Percentiles rank a stretch among this genome's conserved stretches.
phyloP scores from a whole-genome alignment of 2,329 filamentous ascomycete genomes.

The Cladobotryum mycophilum region DNA sequence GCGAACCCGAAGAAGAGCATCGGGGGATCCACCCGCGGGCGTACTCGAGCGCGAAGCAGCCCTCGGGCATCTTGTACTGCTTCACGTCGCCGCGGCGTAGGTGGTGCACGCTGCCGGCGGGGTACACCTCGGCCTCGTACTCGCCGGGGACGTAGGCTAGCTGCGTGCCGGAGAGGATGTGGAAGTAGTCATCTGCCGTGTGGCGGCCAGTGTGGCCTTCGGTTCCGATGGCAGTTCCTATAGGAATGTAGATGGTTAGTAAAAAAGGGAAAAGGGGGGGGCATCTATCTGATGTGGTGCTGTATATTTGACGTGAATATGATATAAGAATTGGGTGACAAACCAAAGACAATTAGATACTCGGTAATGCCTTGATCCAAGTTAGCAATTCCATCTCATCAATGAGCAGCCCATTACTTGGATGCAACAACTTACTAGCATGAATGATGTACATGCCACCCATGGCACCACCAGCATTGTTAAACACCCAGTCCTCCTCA shows the following conservation, averaged over 20 bases:
- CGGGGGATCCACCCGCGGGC: slow-evolving; percentile 85
- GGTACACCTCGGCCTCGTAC: slow-evolving; percentile 64
- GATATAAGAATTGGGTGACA: slow-evolving; percentile 2
- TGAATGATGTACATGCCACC: slow-evolving; percentile 87
- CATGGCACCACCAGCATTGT: slow-evolving; percentile 89
- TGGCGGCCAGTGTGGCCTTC: slow-evolving; percentile 85
- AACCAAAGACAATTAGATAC: slow-evolving; percentile 80
- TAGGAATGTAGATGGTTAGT: background rate
- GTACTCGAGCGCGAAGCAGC: slow-evolving; percentile 77
- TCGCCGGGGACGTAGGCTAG: slow-evolving; percentile 64
- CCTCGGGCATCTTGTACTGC: slow-evolving; percentile 75
- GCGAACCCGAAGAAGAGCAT: slow-evolving; percentile 90
- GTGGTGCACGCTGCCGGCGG: slow-evolving; percentile 64
- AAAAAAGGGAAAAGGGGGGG: too few species aligned
- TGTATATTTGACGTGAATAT: background rate
- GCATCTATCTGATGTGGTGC: background rate
- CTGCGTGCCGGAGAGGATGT: slow-evolving; percentile 76
- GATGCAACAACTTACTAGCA: slow-evolving; percentile 53
- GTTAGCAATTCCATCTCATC: slow-evolving; percentile 4
- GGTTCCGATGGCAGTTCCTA: slow-evolving; percentile 68
- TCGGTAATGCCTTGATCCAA: slow-evolving; percentile 62
- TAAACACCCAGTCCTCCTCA: slow-evolving; percentile 81
- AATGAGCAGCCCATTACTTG: background rate
- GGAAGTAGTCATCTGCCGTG: slow-evolving; percentile 91
- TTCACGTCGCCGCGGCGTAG: slow-evolving; percentile 64